Percentiles rank a stretch among this genome's conserved stretches.
These are phyloP conservation scores for Dactylellina sp. DNA, from an alignment of 2,329 filamentous ascomycete genomes.

Conservation along the genomic window DNA sequence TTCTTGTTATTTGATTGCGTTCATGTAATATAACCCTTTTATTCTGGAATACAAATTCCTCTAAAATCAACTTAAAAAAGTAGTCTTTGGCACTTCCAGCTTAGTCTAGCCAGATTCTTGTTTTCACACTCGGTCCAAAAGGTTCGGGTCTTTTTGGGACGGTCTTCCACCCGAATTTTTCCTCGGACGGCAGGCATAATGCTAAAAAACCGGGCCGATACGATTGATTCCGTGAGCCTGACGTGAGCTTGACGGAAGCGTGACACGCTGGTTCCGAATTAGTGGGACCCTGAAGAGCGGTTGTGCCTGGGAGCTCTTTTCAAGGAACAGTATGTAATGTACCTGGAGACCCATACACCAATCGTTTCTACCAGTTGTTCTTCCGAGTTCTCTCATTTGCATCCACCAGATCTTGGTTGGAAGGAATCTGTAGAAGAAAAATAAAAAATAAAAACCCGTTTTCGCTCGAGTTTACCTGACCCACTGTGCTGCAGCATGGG, in stretches of 20 bases:
- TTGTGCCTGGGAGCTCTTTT: slow-evolving; percentile 12
- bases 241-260: slow-evolving; percentile 16
- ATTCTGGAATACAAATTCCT: slow-evolving; percentile 21
- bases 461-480: slow-evolving; percentile 24
- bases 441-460: background rate
- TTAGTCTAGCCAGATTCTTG: background rate
- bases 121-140: background rate
- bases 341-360: slow-evolving; percentile 17
- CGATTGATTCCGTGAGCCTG: background rate
- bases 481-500: slow-evolving; percentile 40
- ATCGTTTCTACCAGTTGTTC: slow-evolving; percentile 36
- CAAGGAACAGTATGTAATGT: slow-evolving; percentile 13
- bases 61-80: background rate
- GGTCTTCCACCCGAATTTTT: slow-evolving; percentile 13
- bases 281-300: slow-evolving; percentile 13
- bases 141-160: background rate
- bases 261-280: slow-evolving; percentile 16
- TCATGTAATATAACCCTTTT: slow-evolving; percentile 42
- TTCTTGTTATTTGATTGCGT: slow-evolving; percentile 27
- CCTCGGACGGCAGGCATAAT: background rate
- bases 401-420: background rate
- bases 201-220: slow-evolving; percentile 18
- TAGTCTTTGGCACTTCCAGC: background rate
- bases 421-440: slow-evolving; percentile 11
- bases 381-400: slow-evolving; percentile 17